Evolutionary conservation across 2,329 filamentous ascomycete species (phyloP).

Genomic region (Sporothrix luriei): DNA sequence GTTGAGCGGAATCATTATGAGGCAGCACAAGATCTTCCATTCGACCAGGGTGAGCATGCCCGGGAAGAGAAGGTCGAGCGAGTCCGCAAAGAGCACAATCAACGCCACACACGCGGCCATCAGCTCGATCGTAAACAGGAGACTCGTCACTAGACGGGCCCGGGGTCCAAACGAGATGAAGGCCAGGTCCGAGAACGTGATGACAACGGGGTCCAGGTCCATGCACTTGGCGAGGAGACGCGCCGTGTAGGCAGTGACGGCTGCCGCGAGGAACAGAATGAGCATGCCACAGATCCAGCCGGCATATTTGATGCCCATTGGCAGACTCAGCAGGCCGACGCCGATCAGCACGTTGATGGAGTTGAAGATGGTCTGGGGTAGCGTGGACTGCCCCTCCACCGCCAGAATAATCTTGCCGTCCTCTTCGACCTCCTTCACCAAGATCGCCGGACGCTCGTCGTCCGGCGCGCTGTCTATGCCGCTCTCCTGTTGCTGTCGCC

Average conservation of each 20-base stretch:
- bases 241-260: conserved; percentile 82
- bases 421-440: conserved; percentile 88
- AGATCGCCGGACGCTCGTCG: conserved; percentile 69
- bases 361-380: conserved; percentile 95
- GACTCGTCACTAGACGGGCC: conserved; percentile 77
- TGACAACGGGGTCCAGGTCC: conserved; percentile 78
- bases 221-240: conserved; percentile 84
- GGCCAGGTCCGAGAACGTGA: conserved; percentile 92
- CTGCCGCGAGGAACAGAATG: conserved; percentile 72
- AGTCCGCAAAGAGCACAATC: conserved; percentile 91
- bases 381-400: conserved; percentile 89
- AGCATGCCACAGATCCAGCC: conserved; percentile 83
- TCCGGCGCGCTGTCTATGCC: conserved; percentile 49
- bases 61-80: conserved; percentile 75
- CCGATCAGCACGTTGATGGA: conserved; percentile 92
- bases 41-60: conserved; percentile 63
- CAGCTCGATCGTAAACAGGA: conserved; percentile 86
- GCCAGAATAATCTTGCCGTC: conserved; percentile 83
- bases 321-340: conserved; percentile 84
- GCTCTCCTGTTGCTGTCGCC: conserved; percentile 56
- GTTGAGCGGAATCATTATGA: conserved; percentile 77
- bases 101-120: conserved; percentile 86
- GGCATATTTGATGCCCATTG: conserved; percentile 81
- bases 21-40: conserved; percentile 85
- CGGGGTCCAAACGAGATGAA: conserved; percentile 85